phyloP scores from a whole-genome alignment of 495 filamentous ascomycete species.

The Xylaria nigripes region DNA sequence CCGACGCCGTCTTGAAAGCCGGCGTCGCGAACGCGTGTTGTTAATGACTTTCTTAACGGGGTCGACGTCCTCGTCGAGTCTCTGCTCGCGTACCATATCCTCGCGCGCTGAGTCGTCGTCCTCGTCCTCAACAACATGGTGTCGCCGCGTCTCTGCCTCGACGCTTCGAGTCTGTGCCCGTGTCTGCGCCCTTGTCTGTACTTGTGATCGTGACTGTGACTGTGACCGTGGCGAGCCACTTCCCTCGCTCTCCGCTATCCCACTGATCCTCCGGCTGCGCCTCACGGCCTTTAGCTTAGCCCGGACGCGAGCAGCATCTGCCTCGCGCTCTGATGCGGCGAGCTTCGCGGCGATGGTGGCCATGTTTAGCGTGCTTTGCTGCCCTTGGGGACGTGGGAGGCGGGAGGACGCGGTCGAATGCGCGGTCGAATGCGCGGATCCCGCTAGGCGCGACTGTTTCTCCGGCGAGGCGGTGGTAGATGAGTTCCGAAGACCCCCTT shows the following conservation, averaged over 20 bases:
- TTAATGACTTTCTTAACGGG: background rate
- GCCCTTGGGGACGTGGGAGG: constrained; percentile 34
- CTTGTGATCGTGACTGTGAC: background rate
- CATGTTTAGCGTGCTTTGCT: constrained; percentile 44
- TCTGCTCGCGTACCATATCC: background rate
- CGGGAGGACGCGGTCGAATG: constrained; percentile 28
- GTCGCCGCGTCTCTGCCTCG: background rate
- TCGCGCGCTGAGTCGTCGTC: background rate
- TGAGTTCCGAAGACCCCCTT: background rate
- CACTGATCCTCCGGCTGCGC: background rate
- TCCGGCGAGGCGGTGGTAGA: background rate
- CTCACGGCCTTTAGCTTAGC: constrained; percentile 46
- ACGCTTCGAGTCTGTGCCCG: background rate
- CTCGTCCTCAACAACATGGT: background rate
- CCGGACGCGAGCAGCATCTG: constrained; percentile 46
- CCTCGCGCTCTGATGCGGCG: constrained; percentile 47
- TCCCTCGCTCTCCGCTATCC: background rate
- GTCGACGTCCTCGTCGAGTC: background rate
- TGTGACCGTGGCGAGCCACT: no score
- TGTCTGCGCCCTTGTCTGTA: background rate
- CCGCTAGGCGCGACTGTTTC: background rate
- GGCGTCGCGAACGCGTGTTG: background rate
- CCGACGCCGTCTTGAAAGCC: background rate
- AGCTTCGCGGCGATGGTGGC: constrained; percentile 48
- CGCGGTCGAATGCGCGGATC: constrained; percentile 10